A percentile compares a stretch with the other conserved stretches of the same genome.
Evolutionary conservation across 106 monocot genomes (phyloP).

Genomic region (Iris macrosiphon): DNA sequence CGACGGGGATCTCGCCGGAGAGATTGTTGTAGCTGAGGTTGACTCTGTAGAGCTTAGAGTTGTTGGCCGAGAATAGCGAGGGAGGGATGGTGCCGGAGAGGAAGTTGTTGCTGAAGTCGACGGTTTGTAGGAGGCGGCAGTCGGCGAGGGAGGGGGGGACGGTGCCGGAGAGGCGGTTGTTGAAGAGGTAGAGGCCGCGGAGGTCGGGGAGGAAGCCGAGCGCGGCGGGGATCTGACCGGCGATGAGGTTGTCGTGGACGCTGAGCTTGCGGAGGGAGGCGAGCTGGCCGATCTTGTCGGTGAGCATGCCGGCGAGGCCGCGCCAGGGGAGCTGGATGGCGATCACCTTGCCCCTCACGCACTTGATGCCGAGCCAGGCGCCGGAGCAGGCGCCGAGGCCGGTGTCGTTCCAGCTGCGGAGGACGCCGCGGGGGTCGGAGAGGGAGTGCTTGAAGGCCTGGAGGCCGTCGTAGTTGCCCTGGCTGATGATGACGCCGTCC

Average conservation of each 20-base stretch:
- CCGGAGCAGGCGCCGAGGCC: slow-evolving; percentile 84
- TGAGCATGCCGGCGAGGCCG: slow-evolving; percentile 48
- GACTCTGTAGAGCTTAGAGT: slow-evolving; percentile 50
- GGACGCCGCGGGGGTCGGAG: slow-evolving; percentile 45
- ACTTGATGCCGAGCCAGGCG: slow-evolving; percentile 74
- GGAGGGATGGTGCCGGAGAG: slow-evolving; percentile 47
- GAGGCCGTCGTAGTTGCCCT: slow-evolving; percentile 65
- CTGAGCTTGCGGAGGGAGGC: slow-evolving; percentile 69
- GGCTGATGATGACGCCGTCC: slow-evolving; percentile 67
- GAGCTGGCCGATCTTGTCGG: slow-evolving; percentile 70
- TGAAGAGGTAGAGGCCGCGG: slow-evolving; percentile 60
- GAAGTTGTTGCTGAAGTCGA: slow-evolving; percentile 73
- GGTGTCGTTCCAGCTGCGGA: slow-evolving; percentile 77
- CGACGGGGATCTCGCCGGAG: slow-evolving; percentile 38
- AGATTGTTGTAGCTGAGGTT: slow-evolving; percentile 65
- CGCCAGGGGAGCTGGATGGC: slow-evolving; percentile 84
- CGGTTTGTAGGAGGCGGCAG: slow-evolving; percentile 41
- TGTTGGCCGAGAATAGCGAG: slow-evolving; percentile 16
- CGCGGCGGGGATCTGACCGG: slow-evolving; percentile 46
- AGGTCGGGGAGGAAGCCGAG: slow-evolving; percentile 47
- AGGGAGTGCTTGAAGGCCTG: slow-evolving; percentile 64
- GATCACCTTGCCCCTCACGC: slow-evolving; percentile 67
- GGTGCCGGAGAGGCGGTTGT: slow-evolving; percentile 69
- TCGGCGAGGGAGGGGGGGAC: slow-evolving; percentile 57
- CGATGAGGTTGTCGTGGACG: slow-evolving; percentile 74